Evolutionary conservation across 306 rosid genomes (phyloP).

Genomic region (Myrica gale): DNA sequence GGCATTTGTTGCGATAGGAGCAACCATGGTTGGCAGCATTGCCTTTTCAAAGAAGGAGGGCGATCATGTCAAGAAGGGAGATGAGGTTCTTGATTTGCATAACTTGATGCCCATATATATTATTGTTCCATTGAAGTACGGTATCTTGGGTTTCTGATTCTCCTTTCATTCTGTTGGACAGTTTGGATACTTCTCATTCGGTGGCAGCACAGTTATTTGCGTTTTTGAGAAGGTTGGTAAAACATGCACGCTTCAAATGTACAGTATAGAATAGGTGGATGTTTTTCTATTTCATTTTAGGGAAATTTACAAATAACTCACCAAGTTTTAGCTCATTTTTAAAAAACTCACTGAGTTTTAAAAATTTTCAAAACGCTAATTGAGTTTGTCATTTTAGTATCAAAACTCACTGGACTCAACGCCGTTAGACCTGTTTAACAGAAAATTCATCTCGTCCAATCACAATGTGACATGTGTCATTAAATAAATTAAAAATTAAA

Average conservation of each 20-base stretch:
- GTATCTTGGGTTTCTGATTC: slow-evolving; percentile 29
- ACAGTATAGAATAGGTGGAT: background rate
- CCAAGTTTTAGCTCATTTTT: too few relatives aligned
- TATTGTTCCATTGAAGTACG: background rate
- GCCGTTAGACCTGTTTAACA: too few relatives aligned
- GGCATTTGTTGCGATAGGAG: slow-evolving; percentile 93
- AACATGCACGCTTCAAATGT: background rate
- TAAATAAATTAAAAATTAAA: too few relatives aligned
- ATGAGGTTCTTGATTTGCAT: slow-evolving; percentile 57
- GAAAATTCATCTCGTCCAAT: too few relatives aligned
- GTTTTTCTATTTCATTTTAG: background rate
- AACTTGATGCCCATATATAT: slow-evolving; percentile 18
- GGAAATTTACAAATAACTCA: too few relatives aligned
- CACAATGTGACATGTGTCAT: too few relatives aligned
- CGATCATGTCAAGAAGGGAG: slow-evolving; percentile 85
- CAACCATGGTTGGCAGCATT: slow-evolving; percentile 99
- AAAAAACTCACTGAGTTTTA: too few relatives aligned
- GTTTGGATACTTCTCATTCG: slow-evolving; percentile 96
- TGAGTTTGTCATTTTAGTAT: too few relatives aligned
- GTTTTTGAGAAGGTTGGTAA: slow-evolving; percentile 79
- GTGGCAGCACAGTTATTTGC: slow-evolving; percentile 97
- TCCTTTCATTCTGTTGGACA: slow-evolving; percentile 38
- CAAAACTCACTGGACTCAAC: too few relatives aligned
- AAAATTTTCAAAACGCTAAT: too few relatives aligned
- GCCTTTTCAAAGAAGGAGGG: slow-evolving; percentile 70